Evolutionary conservation across 768 basidiomycete genomes (phyloP).

Genomic region (Rhodotorula kratochvilovae): DNA sequence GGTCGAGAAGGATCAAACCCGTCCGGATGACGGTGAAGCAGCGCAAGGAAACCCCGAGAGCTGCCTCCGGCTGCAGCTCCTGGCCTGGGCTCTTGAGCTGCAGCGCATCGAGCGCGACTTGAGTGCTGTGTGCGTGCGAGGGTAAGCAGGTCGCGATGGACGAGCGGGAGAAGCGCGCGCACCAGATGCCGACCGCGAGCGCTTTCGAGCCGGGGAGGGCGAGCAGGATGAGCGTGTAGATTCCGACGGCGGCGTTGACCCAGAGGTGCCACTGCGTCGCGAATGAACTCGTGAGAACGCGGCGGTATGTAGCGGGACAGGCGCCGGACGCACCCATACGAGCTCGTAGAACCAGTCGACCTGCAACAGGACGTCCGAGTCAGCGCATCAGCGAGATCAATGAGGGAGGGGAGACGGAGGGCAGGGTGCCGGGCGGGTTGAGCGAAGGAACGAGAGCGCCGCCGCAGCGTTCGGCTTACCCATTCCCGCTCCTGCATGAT

Average conservation of each 20-base stretch:
- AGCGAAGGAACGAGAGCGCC: too few relatives aligned
- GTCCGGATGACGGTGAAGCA: background rate
- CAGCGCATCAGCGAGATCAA: too few relatives aligned
- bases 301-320: too few relatives aligned
- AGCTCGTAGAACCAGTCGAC: conserved; percentile 23
- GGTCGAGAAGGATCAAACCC: background rate
- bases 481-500: background rate
- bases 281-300: too few relatives aligned
- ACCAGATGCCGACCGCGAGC: background rate
- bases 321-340: background rate
- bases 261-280: conserved; percentile 25
- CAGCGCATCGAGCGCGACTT: background rate
- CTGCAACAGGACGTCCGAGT: too few relatives aligned
- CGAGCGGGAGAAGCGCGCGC: background rate
- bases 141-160: background rate
- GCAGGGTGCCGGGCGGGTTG: too few relatives aligned
- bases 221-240: conserved; percentile 76
- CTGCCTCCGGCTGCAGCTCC: background rate
- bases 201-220: conserved; percentile 76
- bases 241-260: conserved; percentile 78
- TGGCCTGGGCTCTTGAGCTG: background rate
- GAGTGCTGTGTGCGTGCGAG: background rate
- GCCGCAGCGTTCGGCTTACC: background rate
- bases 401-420: too few relatives aligned
- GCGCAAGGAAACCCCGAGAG: fast-evolving